Conservation (phyloP, 805 yeast genomes). For the Lachancea mirantina region DNA sequence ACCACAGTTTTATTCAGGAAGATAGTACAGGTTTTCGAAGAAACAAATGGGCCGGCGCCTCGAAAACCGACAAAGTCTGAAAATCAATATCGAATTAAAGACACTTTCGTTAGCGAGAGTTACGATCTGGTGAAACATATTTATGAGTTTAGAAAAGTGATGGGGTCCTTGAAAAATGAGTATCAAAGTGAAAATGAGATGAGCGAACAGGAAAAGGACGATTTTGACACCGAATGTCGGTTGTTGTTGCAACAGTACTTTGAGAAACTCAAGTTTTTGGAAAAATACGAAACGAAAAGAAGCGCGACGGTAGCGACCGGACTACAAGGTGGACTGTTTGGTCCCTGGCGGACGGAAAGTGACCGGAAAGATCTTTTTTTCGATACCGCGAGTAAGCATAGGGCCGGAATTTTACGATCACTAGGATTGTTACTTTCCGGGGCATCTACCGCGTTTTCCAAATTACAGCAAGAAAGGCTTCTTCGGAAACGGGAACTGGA, state of each 20-base stretch:
- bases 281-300: slow-evolving; percentile 46
- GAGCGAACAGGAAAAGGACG: slow-evolving; percentile 43
- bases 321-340: slow-evolving; percentile 16
- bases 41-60: background rate
- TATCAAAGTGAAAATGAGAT: slow-evolving; percentile 22
- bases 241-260: slow-evolving; percentile 45
- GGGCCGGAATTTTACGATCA: slow-evolving; percentile 44
- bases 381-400: slow-evolving; percentile 36
- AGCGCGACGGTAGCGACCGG: slow-evolving; percentile 21
- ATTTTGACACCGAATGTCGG: slow-evolving; percentile 49
- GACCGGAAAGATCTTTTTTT: slow-evolving; percentile 24
- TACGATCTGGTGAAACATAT: slow-evolving; percentile 23
- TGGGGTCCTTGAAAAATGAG: slow-evolving; percentile 21
- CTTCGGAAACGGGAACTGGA: slow-evolving; percentile 36
- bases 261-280: slow-evolving; percentile 43
- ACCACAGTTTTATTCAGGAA: slow-evolving; percentile 24
- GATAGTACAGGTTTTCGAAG: slow-evolving; percentile 20
- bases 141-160: slow-evolving; percentile 23
- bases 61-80: background rate
- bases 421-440: slow-evolving; percentile 38
- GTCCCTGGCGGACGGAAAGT: too few relatives aligned
- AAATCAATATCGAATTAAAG: slow-evolving; percentile 14
- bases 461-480: slow-evolving; percentile 44
- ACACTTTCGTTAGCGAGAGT: slow-evolving; percentile 28
- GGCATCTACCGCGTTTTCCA: slow-evolving; percentile 40